phyloP scores from a whole-genome alignment of 2,329 filamentous ascomycete species.

The Exophiala oligosperma region DNA sequence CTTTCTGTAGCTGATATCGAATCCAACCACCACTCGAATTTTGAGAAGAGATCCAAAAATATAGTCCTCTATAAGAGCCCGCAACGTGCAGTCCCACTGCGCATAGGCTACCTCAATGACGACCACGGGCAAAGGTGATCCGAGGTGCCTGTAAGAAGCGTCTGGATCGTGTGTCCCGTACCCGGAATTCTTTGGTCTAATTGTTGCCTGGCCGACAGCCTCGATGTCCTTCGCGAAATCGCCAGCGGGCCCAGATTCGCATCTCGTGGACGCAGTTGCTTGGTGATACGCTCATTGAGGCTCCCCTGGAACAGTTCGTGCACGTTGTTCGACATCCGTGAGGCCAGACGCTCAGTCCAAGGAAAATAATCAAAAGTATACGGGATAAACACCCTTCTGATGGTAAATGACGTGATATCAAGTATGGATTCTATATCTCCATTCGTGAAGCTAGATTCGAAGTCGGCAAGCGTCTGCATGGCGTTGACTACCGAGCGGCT shows the following conservation, averaged over 20 bases:
- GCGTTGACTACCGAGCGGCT: too few relatives aligned
- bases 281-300: too few relatives aligned
- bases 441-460: too few relatives aligned
- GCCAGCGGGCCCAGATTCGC: conserved; percentile 8
- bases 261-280: too few relatives aligned
- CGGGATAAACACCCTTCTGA: too few relatives aligned
- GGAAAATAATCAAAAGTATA: too few relatives aligned
- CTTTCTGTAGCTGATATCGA: conserved; percentile 35
- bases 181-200: conserved; percentile 12
- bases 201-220: conserved; percentile 12
- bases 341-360: too few relatives aligned
- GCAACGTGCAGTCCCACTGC: conserved; percentile 33
- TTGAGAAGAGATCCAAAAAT: conserved; percentile 32
- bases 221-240: conserved; percentile 17
- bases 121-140: conserved; percentile 27
- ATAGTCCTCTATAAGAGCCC: conserved; percentile 35
- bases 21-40: conserved; percentile 35
- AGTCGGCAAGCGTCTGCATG: too few relatives aligned
- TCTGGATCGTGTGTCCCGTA: conserved; percentile 27
- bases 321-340: too few relatives aligned
- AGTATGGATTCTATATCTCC: too few relatives aligned
- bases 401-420: too few relatives aligned
- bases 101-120: conserved; percentile 37
- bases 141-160: conserved; percentile 28
- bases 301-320: too few relatives aligned